Base-by-base conservation (phyloP, 768 basidiomycete genomes). In the Termitomyces sp. region DNA sequence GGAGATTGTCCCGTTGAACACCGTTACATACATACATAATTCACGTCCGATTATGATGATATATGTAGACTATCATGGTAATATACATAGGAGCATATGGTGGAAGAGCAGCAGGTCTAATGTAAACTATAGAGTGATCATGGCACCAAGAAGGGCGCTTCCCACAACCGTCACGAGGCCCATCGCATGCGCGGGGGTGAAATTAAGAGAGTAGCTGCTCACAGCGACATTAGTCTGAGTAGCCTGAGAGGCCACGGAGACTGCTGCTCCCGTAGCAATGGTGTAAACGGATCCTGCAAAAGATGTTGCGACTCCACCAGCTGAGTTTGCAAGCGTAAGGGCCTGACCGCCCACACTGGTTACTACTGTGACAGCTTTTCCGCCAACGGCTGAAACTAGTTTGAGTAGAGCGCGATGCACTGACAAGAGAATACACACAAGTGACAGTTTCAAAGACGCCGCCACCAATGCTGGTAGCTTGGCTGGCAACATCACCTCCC, bases 331-430 rank as follows among this genome's bases (percentile, higher is more conserved):
- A 19, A 89, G 75, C 0, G 86, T 89, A 56, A 87, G 69, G 1
- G 78, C 86, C 43, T 75, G 62, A 11, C 86, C 87, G 7, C 84
- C 87, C 10, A 66, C 77, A 41, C 79, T 82, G 16, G 82, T 85
- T 29, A 89, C 69, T 19, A 88, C 66, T 14, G 83, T 89, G 49
- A 75, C 70, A 2, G 73, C 80, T 9, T 71, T 56, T 14, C 81
- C 86, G n/a, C 74, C 84, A 54, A 77, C 64, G 31, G 84, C 87
- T 89, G 56, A 29, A 47, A 57, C 21, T 54, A 46, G 67, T 19
- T 67, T 61, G 2, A 60, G 47, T 23, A 63, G 63, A 37, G 64
- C 58, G 37, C 66, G 23, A 52, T 40, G 10, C 14, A 23, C n/a
- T 17, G 50, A 25, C 41, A 31, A 54, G 4, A 51, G 38, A 41